Base-by-base conservation (phyloP, 1,139 yeast species). In the Debaryomyces udenii region DNA sequence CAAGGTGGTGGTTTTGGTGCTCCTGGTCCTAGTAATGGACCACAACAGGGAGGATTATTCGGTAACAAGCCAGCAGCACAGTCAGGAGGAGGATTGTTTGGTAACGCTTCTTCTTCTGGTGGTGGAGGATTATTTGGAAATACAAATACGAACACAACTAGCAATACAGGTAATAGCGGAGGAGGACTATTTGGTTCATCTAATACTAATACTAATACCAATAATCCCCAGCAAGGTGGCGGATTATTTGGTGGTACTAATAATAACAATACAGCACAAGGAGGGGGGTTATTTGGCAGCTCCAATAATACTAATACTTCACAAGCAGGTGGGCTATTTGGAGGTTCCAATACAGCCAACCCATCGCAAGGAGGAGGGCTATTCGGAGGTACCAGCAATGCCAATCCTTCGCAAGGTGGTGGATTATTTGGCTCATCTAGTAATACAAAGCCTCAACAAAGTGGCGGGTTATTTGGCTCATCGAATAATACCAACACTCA, bases 91-190 rank as follows among this genome's bases (percentile, higher is more conserved):
- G 37, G 37, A 6, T 48, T 59, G 9, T 60, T 61, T 49, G 64
- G 64, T 9, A 33, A 26, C 24, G 31, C 24, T 30, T 34, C 32
- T 28, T 42, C 48, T 27, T 43, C 31, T 38, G 49, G 16, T 15
- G 40, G 26, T 16, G 70, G 75, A 18, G 74, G 78, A 0, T 49
- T 74, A n/a, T 75, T 76, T 61, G 73, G 73, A 15, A 28, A 22
- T n/a, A 30, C 26, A 22, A 62, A 55, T 37, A 57, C 45, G 31
- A 48, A 51, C 37, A 52, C 47, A 33, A 43, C 56, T 18, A 44
- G 36, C 27, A 37, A 26, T 15, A 16, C 37, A 3, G 27, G 24
- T 26, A 27, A 15, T n/a, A 17, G 36, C 7, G 45, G 52, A 11
- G 61, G 62, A 1, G 61, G 60, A 4, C 40, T 59, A 28, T 54